A percentile compares a stretch with the other conserved stretches of the same genome.
These are phyloP conservation scores for Conoideocrella luteorostrata DNA, from an alignment of 2,329 filamentous ascomycete species.

Conservation along the genomic window DNA sequence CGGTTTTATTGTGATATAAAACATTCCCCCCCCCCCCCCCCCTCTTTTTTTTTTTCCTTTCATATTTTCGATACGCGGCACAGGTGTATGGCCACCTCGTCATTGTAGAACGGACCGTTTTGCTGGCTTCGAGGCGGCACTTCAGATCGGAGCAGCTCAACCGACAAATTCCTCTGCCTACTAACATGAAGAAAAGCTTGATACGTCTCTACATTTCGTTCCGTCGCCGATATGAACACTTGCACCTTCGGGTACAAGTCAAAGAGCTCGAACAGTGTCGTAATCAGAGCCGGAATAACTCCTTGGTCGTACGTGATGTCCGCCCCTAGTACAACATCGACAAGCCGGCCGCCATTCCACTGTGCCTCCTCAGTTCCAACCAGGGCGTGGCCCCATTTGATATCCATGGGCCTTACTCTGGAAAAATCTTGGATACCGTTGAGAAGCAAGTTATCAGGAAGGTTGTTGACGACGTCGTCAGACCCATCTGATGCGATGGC, in stretches of 20 bases:
- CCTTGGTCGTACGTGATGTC: slow-evolving; percentile 71
- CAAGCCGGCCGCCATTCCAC: slow-evolving; percentile 39
- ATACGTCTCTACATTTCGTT: slow-evolving; percentile 66
- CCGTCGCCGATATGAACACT: slow-evolving; percentile 62
- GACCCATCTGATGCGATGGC: slow-evolving; percentile 70
- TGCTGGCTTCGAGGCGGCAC: slow-evolving; percentile 37
- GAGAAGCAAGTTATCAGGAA: slow-evolving; percentile 62
- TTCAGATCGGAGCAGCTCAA: slow-evolving; percentile 37
- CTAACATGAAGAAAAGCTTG: slow-evolving; percentile 56
- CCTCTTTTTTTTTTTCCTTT: too few species aligned
- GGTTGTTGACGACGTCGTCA: slow-evolving; percentile 60
- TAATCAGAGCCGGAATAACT: slow-evolving; percentile 56
- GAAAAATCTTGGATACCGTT: slow-evolving; percentile 53
- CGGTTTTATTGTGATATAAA: too few species aligned
- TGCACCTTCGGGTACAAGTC: slow-evolving; percentile 46
- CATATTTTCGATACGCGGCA: slow-evolving; percentile 22
- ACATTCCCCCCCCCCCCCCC: too few species aligned
- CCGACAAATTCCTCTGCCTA: slow-evolving; percentile 35
- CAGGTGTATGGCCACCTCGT: slow-evolving; percentile 53
- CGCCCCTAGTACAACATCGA: slow-evolving; percentile 66
- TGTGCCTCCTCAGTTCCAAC: slow-evolving; percentile 49
- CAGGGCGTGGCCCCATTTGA: slow-evolving; percentile 59
- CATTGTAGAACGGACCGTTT: slow-evolving; percentile 58
- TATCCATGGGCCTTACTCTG: slow-evolving; percentile 42
- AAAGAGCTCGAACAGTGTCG: slow-evolving; percentile 58